Conservation (phyloP, 371 early-diverging fungal species). For the Saksenaea vasiformis region DNA sequence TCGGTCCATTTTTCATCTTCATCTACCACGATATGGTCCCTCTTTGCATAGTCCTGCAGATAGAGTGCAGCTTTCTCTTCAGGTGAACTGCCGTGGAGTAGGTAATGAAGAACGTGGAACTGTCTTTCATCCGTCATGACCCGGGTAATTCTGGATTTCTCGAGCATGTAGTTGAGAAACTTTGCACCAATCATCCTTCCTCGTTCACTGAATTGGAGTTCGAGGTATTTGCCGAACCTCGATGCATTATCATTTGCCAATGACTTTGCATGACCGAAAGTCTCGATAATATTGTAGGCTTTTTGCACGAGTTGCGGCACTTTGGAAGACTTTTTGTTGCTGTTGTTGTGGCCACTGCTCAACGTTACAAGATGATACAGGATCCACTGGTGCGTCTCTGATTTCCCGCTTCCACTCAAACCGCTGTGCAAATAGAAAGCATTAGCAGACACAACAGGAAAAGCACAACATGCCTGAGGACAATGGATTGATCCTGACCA, state of each 20-base stretch:
- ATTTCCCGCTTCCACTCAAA: conserved; percentile 82
- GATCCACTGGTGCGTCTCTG: conserved; percentile 64
- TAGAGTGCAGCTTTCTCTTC: conserved; percentile 27
- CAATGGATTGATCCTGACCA: conserved; percentile 79
- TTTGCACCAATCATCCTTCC: conserved; percentile 88
- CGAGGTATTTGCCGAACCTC: conserved; percentile 85
- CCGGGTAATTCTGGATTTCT: conserved; percentile 70
- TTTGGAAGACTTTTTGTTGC: conserved; percentile 68
- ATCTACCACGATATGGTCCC: conserved; percentile 26
- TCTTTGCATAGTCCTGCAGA: background rate
- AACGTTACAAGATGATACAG: conserved; percentile 68
- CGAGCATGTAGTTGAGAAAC: conserved; percentile 86
- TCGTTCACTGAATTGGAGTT: conserved; percentile 87
- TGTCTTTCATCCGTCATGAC: conserved; percentile 70
- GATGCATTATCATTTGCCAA: conserved; percentile 78
- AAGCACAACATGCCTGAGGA: conserved; percentile 49
- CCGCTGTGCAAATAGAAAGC: conserved; percentile 55
- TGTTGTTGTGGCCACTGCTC: conserved; percentile 58
- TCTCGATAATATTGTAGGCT: conserved; percentile 60
- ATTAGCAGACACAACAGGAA: conserved; percentile 29
- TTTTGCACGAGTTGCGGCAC: conserved; percentile 76
- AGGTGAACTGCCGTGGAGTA: conserved; percentile 52
- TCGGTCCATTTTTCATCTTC: conserved; percentile 55
- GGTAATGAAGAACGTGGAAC: conserved; percentile 92
- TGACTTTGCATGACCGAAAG: conserved; percentile 86